Evolutionary conservation across 345 rosid genomes (phyloP).

Genomic region (Populus simonii): DNA sequence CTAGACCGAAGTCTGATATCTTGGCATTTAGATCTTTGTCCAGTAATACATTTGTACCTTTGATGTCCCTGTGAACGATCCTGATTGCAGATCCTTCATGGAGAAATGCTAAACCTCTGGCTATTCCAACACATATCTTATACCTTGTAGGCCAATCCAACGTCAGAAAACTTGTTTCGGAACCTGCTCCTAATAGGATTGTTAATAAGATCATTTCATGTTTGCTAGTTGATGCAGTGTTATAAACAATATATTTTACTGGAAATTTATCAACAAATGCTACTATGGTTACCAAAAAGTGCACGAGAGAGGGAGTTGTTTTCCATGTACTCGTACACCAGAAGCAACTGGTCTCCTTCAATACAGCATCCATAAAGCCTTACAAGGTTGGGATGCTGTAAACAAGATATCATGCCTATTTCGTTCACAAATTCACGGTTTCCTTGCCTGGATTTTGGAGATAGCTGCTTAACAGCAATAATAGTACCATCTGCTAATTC

Average conservation of each 20-base stretch:
- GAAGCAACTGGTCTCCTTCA: neutral
- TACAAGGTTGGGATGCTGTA: slow-evolving; percentile 8
- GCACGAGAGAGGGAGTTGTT: slow-evolving; percentile 22
- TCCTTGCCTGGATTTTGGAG: neutral
- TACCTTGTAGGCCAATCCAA: neutral
- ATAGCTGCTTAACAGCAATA: slow-evolving; percentile 3
- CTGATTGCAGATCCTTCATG: slow-evolving; percentile 7
- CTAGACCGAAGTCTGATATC: slow-evolving; percentile 7
- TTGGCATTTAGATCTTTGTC: slow-evolving; percentile 11
- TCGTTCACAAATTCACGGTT: neutral
- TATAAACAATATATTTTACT: no score
- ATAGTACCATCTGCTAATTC: neutral
- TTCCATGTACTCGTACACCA: neutral
- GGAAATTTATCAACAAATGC: neutral
- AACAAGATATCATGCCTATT: neutral
- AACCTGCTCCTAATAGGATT: no score
- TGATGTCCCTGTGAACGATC: slow-evolving; percentile 2
- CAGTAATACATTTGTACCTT: slow-evolving; percentile 1
- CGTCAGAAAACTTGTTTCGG: no score
- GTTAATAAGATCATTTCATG: neutral
- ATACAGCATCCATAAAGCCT: neutral
- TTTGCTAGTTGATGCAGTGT: neutral
- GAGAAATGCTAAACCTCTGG: neutral
- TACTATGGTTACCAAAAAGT: slow-evolving; percentile 46
- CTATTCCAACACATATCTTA: slow-evolving; percentile 2